Percentiles rank a stretch among this genome's conserved stretches.
phyloP scores from a whole-genome alignment of 208 protist species.

The Sergeia podlipaevii region DNA sequence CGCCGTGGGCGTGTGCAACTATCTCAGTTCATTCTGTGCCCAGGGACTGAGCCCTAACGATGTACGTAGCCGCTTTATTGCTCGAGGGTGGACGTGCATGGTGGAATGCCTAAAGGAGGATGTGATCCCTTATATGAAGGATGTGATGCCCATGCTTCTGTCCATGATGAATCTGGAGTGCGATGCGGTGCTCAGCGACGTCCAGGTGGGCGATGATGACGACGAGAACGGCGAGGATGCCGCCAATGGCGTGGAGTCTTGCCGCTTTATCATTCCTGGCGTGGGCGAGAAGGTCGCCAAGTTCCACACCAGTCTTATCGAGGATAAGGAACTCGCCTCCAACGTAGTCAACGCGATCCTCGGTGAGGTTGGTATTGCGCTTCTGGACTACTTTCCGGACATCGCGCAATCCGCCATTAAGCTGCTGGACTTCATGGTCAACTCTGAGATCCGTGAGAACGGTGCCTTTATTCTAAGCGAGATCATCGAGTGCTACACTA shows the following conservation, averaged over 20 bases:
- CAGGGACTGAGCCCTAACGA: constrained; percentile 57
- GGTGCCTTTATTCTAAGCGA: constrained; percentile 70
- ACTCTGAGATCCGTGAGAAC: constrained; percentile 62
- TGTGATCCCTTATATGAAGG: constrained; percentile 64
- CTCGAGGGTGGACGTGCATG: constrained; percentile 90
- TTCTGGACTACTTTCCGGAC: constrained; percentile 54
- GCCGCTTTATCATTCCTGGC: constrained; percentile 67
- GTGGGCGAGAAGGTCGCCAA: constrained; percentile 68
- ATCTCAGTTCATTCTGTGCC: constrained; percentile 39
- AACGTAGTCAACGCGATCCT: constrained; percentile 74
- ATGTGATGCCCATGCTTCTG: constrained; percentile 73
- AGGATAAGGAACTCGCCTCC: constrained; percentile 85
- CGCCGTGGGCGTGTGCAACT: constrained; percentile 65
- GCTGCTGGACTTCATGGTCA: constrained; percentile 53
- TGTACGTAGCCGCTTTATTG: constrained; percentile 61
- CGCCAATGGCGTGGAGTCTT: constrained; percentile 34
- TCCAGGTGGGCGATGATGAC: constrained; percentile 56
- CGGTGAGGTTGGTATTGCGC: constrained; percentile 39
- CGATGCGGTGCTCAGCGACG: constrained; percentile 58
- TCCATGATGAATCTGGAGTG: constrained; percentile 71
- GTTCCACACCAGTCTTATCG: constrained; percentile 78
- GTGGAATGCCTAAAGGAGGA: constrained; percentile 77
- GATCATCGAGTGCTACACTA: constrained; percentile 46
- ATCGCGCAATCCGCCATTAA: constrained; percentile 63
- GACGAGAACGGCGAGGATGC: constrained; percentile 23